Evolutionary conservation across 1,284 basidiomycete genomes (phyloP).

Genomic region (Caloboletus firmus): DNA sequence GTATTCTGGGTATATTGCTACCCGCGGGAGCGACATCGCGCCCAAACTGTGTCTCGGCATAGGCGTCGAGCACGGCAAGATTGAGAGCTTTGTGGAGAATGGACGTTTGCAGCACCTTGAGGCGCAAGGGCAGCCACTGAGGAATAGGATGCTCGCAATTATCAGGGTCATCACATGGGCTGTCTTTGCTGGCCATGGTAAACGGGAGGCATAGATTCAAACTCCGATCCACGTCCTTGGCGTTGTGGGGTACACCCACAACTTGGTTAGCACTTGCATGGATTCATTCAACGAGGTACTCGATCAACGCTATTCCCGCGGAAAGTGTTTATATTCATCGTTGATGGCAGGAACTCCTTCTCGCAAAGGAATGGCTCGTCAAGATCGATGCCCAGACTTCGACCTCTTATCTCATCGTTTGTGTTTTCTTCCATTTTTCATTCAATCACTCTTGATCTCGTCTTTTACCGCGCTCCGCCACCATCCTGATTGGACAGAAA

Average conservation of each 20-base stretch:
- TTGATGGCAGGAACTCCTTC: slow-evolving; percentile 53
- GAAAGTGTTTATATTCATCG: neutral
- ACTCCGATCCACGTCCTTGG: slow-evolving; percentile 28
- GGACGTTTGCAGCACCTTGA: slow-evolving; percentile 52
- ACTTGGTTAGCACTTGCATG: slow-evolving; percentile 28
- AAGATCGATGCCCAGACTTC: slow-evolving; percentile 59
- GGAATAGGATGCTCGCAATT: slow-evolving; percentile 3
- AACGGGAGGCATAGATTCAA: slow-evolving; percentile 14
- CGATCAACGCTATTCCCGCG: neutral
- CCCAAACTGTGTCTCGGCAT: slow-evolving; percentile 66
- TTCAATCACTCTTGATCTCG: slow-evolving; percentile 7
- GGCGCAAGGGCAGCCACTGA: slow-evolving; percentile 45
- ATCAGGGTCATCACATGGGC: slow-evolving; percentile 14
- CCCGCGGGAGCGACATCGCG: slow-evolving; percentile 56
- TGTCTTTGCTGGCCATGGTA: slow-evolving; percentile 16
- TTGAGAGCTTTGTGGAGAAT: slow-evolving; percentile 51
- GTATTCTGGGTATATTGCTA: slow-evolving; percentile 56
- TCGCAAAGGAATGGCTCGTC: slow-evolving; percentile 70
- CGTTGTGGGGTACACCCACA: neutral
- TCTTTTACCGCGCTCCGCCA: slow-evolving; percentile 11
- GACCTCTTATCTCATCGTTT: slow-evolving; percentile 68
- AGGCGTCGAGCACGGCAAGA: slow-evolving; percentile 62
- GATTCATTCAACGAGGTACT: slow-evolving; percentile 57
- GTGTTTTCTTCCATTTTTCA: slow-evolving; percentile 31
- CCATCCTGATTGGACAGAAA: slow-evolving; percentile 46